Evolutionary conservation across 257 asterid genomes (phyloP).

Genomic region (Penstemon newberryi): DNA sequence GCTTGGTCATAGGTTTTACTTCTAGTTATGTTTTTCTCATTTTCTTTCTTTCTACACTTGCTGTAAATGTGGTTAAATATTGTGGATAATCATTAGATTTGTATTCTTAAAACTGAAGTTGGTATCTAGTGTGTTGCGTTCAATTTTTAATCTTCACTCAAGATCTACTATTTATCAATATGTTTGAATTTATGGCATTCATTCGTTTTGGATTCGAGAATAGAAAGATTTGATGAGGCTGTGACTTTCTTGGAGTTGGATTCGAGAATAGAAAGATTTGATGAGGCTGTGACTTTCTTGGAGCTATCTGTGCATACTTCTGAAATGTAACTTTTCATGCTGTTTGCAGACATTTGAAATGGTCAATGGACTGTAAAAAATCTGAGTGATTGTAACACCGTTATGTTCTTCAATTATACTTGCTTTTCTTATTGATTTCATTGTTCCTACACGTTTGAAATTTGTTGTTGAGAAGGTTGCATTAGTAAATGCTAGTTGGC

Average conservation of each 20-base stretch:
- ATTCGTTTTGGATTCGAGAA: background rate
- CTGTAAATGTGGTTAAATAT: background rate
- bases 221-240: background rate
- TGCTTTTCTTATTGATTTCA: conserved; percentile 7
- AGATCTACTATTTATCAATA: background rate
- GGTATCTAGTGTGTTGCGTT: background rate
- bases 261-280: conserved; percentile 1
- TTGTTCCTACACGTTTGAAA: background rate
- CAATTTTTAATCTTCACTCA: conserved; percentile 6
- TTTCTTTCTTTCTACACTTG: background rate
- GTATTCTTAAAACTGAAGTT: background rate
- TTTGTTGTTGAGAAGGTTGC: conserved; percentile 3
- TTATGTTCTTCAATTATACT: background rate
- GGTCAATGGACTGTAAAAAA: conserved; percentile 3
- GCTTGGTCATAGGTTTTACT: background rate
- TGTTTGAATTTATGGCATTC: too few relatives aligned
- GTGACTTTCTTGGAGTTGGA: too few relatives aligned
- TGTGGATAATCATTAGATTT: conserved; percentile 8
- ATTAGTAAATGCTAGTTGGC: background rate
- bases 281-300: conserved; percentile 4
- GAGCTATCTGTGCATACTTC: conserved; percentile 11
- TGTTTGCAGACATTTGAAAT: conserved; percentile 17
- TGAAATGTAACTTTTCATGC: conserved; percentile 12
- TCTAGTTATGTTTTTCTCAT: background rate
- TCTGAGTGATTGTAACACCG: conserved; percentile 1